Conservation (phyloP, 2,329 filamentous ascomycete genomes). For the Didymella glomerata region DNA sequence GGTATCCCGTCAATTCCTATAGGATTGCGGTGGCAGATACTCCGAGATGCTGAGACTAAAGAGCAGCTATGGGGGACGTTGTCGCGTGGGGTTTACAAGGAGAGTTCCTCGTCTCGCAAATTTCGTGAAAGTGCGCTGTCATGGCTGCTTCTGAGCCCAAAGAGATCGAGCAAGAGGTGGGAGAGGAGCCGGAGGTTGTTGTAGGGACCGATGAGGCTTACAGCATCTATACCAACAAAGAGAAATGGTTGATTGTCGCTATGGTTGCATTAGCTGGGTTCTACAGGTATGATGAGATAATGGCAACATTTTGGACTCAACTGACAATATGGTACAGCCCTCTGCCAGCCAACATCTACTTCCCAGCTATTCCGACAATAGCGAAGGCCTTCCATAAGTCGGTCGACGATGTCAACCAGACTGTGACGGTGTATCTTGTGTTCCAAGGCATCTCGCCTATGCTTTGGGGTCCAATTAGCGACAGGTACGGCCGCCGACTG, state of each 20-base stretch:
- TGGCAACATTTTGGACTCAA: background rate
- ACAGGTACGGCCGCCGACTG: slow-evolving; percentile 60
- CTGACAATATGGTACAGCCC: slow-evolving; percentile 29
- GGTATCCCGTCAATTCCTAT: slow-evolving; percentile 16
- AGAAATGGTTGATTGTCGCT: slow-evolving; percentile 45
- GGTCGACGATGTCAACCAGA: slow-evolving; percentile 58
- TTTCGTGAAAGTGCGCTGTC: slow-evolving; percentile 6
- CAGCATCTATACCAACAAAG: slow-evolving; percentile 40
- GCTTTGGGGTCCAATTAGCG: slow-evolving; percentile 61
- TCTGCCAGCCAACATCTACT: slow-evolving; percentile 55
- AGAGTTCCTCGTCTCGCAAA: slow-evolving; percentile 12
- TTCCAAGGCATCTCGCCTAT: slow-evolving; percentile 63
- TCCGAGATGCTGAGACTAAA: slow-evolving; percentile 27
- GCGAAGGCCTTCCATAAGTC: slow-evolving; percentile 53
- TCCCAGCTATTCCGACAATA: slow-evolving; percentile 47
- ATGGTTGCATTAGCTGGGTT: slow-evolving; percentile 44
- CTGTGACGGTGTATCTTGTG: slow-evolving; percentile 59
- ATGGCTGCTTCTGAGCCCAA: slow-evolving; percentile 22
- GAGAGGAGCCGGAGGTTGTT: slow-evolving; percentile 25
- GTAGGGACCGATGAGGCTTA: slow-evolving; percentile 34
- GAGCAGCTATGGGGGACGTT: slow-evolving; percentile 10
- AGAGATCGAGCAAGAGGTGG: slow-evolving; percentile 28
- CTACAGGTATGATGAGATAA: slow-evolving; percentile 34
- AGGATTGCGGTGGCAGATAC: slow-evolving; percentile 32
- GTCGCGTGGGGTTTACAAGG: slow-evolving; percentile 13